Evolutionary conservation across 306 rosid genomes (phyloP).

Genomic region (Malus sylvestris): DNA sequence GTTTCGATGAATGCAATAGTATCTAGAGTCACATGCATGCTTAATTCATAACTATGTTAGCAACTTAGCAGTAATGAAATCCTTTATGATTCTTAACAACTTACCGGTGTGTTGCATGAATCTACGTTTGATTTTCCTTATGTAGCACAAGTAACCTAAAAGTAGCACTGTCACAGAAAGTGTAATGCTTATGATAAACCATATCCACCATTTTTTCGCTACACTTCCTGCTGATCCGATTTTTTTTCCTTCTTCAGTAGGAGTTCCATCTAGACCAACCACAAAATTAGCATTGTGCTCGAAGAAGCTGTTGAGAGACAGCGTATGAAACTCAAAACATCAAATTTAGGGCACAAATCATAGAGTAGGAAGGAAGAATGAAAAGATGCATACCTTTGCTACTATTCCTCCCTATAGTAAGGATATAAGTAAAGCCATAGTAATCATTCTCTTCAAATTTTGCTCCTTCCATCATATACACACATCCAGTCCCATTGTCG

Average conservation of each 20-base stretch:
- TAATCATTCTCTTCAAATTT: neutral
- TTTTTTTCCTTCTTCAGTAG: neutral
- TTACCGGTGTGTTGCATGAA: neutral
- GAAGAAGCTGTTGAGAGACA: neutral
- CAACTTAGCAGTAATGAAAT: neutral
- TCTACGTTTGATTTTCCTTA: neutral
- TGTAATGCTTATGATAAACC: neutral
- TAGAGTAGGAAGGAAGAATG: neutral
- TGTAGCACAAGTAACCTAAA: neutral
- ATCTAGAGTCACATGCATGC: no score
- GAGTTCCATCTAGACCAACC: neutral
- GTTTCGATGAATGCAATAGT: no score
- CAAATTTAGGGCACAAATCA: no score
- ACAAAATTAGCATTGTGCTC: neutral
- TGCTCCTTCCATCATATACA: neutral
- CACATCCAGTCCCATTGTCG: slow-evolving; percentile 18
- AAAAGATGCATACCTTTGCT: neutral
- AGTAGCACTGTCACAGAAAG: neutral
- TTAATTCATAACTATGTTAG: no score
- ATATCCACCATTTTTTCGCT: slow-evolving; percentile 3
- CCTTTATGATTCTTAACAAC: neutral
- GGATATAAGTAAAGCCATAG: neutral
- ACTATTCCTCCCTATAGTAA: neutral
- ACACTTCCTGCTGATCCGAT: neutral
- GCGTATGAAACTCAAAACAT: no score